Conservation (phyloP, 768 basidiomycete genomes). For the Pisolithus albus region DNA sequence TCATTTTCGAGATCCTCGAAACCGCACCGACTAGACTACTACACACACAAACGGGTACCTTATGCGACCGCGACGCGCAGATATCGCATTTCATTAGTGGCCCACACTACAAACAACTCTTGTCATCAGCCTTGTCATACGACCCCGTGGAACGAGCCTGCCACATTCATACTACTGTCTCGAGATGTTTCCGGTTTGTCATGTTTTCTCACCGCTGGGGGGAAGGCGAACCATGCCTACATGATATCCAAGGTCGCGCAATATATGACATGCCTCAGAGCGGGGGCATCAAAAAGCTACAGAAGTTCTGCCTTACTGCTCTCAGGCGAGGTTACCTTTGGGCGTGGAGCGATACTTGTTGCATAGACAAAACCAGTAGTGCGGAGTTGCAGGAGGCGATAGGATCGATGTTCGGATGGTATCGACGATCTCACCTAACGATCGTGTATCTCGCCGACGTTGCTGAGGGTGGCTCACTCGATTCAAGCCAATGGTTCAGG, state of each 20-base stretch:
- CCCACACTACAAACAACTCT: not conserved
- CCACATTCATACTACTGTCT: not conserved
- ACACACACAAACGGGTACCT: not conserved
- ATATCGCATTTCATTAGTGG: not conserved
- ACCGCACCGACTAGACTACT: not conserved
- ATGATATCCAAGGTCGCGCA: not conserved
- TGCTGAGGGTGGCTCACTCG: not conserved
- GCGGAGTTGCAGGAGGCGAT: conserved; percentile 1
- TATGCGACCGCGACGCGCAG: not conserved
- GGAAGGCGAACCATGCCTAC: not conserved
- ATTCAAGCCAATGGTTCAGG: not conserved
- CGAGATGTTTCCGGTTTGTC: not conserved
- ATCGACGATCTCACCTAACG: not conserved
- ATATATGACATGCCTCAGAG: not conserved
- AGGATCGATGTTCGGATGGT: conserved; percentile 3
- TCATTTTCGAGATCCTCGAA: not conserved
- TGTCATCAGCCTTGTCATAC: not conserved
- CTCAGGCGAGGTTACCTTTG: not conserved
- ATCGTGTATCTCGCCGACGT: conserved; percentile 2
- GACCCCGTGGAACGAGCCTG: not conserved
- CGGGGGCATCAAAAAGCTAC: conserved; percentile 1
- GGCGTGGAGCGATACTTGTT: conserved; percentile 6
- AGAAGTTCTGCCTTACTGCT: not conserved
- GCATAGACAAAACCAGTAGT: conserved; percentile 2
- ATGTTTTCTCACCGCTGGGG: conserved; percentile 4